Conservation (phyloP, 768 basidiomycete species). For the Leccinellum luteum region DNA sequence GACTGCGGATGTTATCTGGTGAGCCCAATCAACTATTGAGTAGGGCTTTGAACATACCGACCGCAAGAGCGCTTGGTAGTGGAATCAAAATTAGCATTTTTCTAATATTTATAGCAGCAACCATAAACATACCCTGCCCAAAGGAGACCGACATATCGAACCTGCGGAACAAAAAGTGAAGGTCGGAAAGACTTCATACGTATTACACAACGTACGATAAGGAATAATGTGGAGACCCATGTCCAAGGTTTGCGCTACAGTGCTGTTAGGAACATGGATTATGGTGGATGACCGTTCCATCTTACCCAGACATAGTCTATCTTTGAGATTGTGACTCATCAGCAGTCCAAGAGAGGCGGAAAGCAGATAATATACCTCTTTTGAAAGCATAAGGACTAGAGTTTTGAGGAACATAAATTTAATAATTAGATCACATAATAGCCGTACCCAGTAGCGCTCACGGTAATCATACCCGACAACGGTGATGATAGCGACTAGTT, state of each 20-base stretch:
- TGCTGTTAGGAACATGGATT: neutral
- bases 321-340: neutral
- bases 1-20: neutral
- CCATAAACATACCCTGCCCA: neutral
- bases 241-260: neutral
- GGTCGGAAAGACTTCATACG: neutral
- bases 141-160: neutral
- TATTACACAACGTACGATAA: neutral
- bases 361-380: slow-evolving; percentile 3
- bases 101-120: neutral
- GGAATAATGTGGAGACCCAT: neutral
- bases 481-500: slow-evolving; percentile 3
- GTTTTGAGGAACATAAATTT: neutral
- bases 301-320: slow-evolving; percentile 4
- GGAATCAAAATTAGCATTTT: neutral
- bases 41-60: neutral
- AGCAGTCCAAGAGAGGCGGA: neutral
- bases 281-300: neutral
- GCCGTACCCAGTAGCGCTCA: neutral
- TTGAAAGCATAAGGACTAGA: slow-evolving; percentile 12
- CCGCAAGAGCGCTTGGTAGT: neutral
- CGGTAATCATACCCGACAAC: slow-evolving; percentile 18
- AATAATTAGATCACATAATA: neutral
- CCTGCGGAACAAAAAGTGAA: neutral
- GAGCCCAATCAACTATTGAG: neutral